Evolutionary conservation across 352 stramenopile species (phyloP), one percentile per base, ranked within the genome.

Genomic region (Saprolegnia parasitica): DNA sequence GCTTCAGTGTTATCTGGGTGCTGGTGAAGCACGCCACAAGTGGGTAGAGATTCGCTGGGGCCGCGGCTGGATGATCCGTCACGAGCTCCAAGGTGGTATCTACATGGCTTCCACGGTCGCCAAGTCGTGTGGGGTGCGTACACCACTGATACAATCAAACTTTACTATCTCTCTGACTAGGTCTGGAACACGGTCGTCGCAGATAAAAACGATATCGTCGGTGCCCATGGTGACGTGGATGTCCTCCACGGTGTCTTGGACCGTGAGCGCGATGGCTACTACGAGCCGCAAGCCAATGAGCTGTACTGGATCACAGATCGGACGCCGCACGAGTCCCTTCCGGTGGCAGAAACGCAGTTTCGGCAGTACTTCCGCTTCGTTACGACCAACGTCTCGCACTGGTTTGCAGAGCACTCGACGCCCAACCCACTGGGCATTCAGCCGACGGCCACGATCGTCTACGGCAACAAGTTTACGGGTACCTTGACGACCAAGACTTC

Each of bases 21-120:
- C 23, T 37, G 49, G 42, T 11, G n/a, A 39, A 1, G 1, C 32
- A 9, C 35, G 60, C 10, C 13, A 8, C 0, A 15, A 23, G 16
- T 47, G 13, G 11, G 6, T 42, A 35, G 70, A 74, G 15, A 60
- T 72, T 20, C 39, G 42, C 18, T 74, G 70, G 70, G 70, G 70
- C n/a, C 20, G n/a, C 4, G 70, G 70, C 11, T 15, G 56, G 4
- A 35, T 50, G 16, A 5, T 63, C 32, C 39, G 66, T 1, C 21
- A 73, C 21, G 21, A 20, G 18, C 32, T 73, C 49, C 26, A 73
- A 47, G 70, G 70, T 26, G 70, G 70, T 11, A 74, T 74, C 55
- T 74, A 72, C 61, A 74, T 74, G 70, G 70, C 70, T n/a, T 74
- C 70, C 26, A 72, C 42, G 11, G 70, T 73, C 15, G 70, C 37